phyloP scores from a whole-genome alignment of 2,329 filamentous ascomycete genomes.

The Metarhizium anisopliae region DNA sequence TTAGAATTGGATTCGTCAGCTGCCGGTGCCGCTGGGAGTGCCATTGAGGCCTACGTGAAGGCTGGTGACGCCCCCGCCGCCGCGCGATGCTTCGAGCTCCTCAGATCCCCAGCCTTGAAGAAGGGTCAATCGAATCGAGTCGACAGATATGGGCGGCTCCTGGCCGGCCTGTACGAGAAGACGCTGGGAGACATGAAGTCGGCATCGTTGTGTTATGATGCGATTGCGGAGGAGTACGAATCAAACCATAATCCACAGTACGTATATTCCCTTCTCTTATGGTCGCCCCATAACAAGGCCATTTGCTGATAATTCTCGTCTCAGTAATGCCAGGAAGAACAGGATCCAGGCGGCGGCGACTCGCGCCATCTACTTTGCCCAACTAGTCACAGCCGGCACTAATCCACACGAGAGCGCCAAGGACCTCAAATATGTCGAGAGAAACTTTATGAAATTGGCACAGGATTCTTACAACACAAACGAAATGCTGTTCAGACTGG shows the following conservation, averaged over 20 bases:
- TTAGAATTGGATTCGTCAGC: conserved; percentile 43
- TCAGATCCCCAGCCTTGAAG: conserved; percentile 21
- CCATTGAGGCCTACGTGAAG: conserved; percentile 91
- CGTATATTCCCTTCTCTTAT: no score
- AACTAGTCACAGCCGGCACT: no score
- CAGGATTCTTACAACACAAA: no score
- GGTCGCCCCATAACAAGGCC: fast-evolving
- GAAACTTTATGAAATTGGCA: no score
- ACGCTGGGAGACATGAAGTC: conserved; percentile 70
- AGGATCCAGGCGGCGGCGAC: no score
- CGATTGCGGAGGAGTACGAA: conserved; percentile 46
- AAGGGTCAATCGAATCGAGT: conserved; percentile 32
- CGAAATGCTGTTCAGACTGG: no score
- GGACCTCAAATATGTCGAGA: no score
- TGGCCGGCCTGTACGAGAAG: conserved; percentile 78
- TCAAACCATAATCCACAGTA: no score
- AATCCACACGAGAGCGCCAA: no score
- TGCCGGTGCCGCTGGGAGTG: conserved; percentile 47
- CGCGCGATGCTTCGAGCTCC: conserved; percentile 66
- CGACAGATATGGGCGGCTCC: conserved; percentile 83
- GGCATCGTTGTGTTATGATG: conserved; percentile 76
- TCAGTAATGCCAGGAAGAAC: no score
- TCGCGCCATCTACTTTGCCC: no score
- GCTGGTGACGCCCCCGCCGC: conserved; percentile 69
- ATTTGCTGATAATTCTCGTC: no score